These are phyloP conservation scores for Rhizopogon sp. DNA, from an alignment of 768 basidiomycete genomes.

Conservation along the genomic window DNA sequence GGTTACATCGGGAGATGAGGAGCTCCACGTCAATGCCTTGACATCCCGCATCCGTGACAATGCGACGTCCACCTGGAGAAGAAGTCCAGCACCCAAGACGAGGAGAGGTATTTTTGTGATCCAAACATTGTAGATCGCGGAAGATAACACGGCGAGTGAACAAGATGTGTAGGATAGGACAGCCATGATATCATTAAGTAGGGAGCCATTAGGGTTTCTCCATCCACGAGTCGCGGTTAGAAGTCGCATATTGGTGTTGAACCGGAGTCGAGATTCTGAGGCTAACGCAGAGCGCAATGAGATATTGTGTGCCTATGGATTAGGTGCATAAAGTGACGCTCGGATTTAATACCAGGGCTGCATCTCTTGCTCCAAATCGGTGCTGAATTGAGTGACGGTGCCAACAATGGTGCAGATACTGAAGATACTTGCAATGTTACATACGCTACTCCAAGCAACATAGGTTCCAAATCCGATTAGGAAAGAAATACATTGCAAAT, in stretches of 20 bases:
- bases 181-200: constrained; percentile 16
- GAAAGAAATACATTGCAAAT: too few species aligned
- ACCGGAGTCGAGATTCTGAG: constrained; percentile 17
- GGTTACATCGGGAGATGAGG: constrained; percentile 23
- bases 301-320: constrained; percentile 22
- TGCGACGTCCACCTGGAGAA: constrained; percentile 18
- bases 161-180: constrained; percentile 19
- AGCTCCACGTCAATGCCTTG: constrained; percentile 27
- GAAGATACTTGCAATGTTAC: too few species aligned
- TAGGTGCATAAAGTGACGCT: constrained; percentile 24
- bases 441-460: too few species aligned
- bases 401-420: too few species aligned
- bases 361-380: constrained; percentile 9
- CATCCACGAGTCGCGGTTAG: constrained; percentile 15
- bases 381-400: too few species aligned
- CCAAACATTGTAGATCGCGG: background rate
- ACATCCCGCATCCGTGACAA: constrained; percentile 14
- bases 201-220: constrained; percentile 18
- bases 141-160: constrained; percentile 13
- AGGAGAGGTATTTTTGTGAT: constrained; percentile 21
- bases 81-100: constrained; percentile 19
- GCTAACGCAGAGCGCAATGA: constrained; percentile 22
- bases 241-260: constrained; percentile 25
- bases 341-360: constrained; percentile 17
- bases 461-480: too few species aligned